Evolutionary conservation across 768 basidiomycete species (phyloP).

Genomic region (Amanita molliuscula): DNA sequence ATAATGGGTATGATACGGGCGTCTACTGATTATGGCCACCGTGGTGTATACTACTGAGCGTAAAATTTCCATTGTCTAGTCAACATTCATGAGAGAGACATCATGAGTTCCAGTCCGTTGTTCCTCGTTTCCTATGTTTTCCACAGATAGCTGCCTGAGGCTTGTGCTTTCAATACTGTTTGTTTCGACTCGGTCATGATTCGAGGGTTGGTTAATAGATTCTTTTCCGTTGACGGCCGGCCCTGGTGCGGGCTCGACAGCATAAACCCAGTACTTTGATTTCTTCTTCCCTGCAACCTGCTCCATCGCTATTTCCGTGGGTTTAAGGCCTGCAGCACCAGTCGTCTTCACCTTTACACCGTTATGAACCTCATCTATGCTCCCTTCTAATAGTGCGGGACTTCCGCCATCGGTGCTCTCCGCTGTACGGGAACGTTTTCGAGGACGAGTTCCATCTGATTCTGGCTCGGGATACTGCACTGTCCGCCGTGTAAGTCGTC

Average conservation of each 20-base stretch:
- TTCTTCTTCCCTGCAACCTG: constrained; percentile 72
- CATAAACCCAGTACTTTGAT: constrained; percentile 86
- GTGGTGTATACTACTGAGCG: not conserved
- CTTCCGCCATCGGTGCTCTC: constrained; percentile 56
- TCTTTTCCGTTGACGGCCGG: not conserved
- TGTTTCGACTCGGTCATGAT: constrained; percentile 3
- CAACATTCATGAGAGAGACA: constrained; percentile 7
- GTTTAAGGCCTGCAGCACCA: constrained; percentile 58
- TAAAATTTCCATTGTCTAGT: constrained; percentile 10
- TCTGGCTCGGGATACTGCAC: constrained; percentile 37
- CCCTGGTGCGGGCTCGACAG: constrained; percentile 52
- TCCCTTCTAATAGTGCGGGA: constrained; percentile 25
- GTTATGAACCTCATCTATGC: constrained; percentile 17
- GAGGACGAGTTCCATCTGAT: constrained; percentile 36
- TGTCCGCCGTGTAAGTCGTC: constrained; percentile 60
- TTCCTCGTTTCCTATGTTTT: not conserved
- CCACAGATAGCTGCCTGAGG: not conserved
- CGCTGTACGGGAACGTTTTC: constrained; percentile 70
- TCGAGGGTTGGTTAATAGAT: not conserved
- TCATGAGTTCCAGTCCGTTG: constrained; percentile 1
- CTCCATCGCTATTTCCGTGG: constrained; percentile 66
- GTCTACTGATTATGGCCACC: constrained; percentile 1
- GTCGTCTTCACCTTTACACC: constrained; percentile 38
- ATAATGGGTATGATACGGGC: not conserved
- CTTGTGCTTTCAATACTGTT: not conserved